Percentiles rank a stretch among this genome's conserved stretches.
phyloP scores from a whole-genome alignment of 306 rosid species.

The Spatholobus suberectus region DNA sequence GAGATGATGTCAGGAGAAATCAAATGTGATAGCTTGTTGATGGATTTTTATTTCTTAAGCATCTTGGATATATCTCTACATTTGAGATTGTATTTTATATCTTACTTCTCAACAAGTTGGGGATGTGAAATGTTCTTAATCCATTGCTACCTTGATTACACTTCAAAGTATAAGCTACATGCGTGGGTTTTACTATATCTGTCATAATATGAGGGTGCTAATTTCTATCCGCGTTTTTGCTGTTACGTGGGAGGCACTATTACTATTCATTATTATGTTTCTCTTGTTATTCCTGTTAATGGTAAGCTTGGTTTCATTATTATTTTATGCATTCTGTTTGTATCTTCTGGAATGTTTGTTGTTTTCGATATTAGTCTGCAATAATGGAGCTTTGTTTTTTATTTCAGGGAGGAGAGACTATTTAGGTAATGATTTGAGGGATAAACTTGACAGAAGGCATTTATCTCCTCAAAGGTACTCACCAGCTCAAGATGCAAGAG shows the following conservation, averaged over 20 bases:
- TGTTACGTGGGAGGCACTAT: constrained; percentile 71
- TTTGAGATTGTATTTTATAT: constrained; percentile 52
- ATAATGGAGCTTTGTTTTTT: constrained; percentile 37
- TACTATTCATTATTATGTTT: constrained; percentile 76
- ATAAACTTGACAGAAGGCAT: constrained; percentile 74
- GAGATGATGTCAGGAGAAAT: constrained; percentile 54
- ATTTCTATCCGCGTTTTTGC: constrained; percentile 60
- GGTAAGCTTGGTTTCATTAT: constrained; percentile 76
- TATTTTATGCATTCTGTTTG: constrained; percentile 37
- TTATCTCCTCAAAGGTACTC: constrained; percentile 68
- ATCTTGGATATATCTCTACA: constrained; percentile 59
- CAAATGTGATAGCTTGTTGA: constrained; percentile 46
- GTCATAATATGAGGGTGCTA: constrained; percentile 54
- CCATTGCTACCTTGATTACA: constrained; percentile 56
- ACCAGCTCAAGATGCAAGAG: constrained; percentile 73
- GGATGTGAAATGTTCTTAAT: constrained; percentile 56
- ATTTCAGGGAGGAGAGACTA: constrained; percentile 74
- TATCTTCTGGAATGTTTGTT: constrained; percentile 33
- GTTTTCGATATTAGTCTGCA: constrained; percentile 26
- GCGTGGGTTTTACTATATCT: constrained; percentile 62
- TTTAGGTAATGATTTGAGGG: constrained; percentile 80
- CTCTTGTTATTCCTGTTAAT: constrained; percentile 70
- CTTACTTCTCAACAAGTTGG: constrained; percentile 58
- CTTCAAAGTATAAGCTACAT: constrained; percentile 63
- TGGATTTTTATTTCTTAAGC: constrained; percentile 49